Conservation (phyloP, 345 rosid species). For the Anastatica hierochuntica region DNA sequence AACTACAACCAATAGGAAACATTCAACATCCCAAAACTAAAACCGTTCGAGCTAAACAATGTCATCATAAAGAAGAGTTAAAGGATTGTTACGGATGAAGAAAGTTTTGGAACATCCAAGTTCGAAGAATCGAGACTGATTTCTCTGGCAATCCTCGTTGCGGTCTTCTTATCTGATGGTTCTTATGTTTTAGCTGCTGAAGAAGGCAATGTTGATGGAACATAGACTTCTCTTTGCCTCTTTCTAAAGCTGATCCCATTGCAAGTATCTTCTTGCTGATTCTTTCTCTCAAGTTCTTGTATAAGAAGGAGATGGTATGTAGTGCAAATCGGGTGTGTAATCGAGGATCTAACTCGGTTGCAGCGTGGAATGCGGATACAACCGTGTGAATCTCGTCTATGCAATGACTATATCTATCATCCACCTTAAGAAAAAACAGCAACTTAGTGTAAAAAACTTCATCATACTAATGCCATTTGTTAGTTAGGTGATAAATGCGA, state of each 20-base stretch:
- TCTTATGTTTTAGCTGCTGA: constrained; percentile 67
- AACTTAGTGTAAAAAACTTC: no score
- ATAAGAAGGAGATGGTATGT: constrained; percentile 56
- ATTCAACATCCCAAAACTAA: no score
- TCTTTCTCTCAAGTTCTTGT: constrained; percentile 69
- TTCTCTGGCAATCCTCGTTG: constrained; percentile 89
- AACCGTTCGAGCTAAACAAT: no score
- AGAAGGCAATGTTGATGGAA: constrained; percentile 68
- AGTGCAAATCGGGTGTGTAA: constrained; percentile 72
- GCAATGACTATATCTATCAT: constrained; percentile 71
- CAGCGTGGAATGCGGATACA: constrained; percentile 90
- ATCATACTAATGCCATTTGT: neutral
- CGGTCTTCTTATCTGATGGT: constrained; percentile 81
- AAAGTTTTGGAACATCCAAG: constrained; percentile 98
- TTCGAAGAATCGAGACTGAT: constrained; percentile 76
- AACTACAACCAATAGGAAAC: constrained; percentile 33
- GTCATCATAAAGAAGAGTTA: neutral
- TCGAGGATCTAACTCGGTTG: constrained; percentile 77
- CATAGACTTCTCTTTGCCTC: constrained; percentile 38
- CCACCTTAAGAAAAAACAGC: constrained; percentile 48
- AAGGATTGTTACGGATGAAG: constrained; percentile 82
- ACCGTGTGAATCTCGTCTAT: constrained; percentile 87
- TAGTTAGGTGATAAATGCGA: neutral
- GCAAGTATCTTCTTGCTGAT: constrained; percentile 79
- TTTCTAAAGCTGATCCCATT: constrained; percentile 41